A percentile compares a stretch with the other conserved stretches of the same genome.
Evolutionary conservation across 208 protist species (phyloP).

Genomic region (Trypanosoma lewisi): DNA sequence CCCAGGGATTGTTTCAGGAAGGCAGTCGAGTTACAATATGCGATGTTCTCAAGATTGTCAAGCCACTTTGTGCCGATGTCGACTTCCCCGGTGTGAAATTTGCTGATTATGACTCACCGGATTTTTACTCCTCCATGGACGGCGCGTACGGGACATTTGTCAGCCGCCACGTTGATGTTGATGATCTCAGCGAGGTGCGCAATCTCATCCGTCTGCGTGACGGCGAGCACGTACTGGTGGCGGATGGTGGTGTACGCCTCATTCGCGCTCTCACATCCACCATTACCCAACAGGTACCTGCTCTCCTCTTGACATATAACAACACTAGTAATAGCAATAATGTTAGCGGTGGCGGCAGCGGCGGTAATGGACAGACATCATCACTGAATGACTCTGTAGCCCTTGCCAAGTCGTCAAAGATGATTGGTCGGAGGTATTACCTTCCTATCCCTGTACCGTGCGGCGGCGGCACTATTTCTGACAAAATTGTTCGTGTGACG

Average conservation of each 20-base stretch:
- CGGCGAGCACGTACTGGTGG: constrained; percentile 78
- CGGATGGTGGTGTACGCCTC: constrained; percentile 77
- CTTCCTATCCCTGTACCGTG: constrained; percentile 58
- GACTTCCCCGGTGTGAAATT: constrained; percentile 82
- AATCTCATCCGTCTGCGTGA: constrained; percentile 79
- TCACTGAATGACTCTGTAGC: constrained; percentile 18
- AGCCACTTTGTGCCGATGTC: constrained; percentile 73
- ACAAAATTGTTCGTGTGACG: constrained; percentile 65
- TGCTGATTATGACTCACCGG: constrained; percentile 58
- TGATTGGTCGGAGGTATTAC: constrained; percentile 65
- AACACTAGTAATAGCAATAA: too few species aligned
- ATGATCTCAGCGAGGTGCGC: constrained; percentile 80
- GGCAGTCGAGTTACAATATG: constrained; percentile 74
- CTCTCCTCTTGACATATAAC: constrained; percentile 21
- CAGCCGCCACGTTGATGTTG: constrained; percentile 83
- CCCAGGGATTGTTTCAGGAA: constrained; percentile 74
- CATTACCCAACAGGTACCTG: constrained; percentile 32
- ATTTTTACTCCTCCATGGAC: constrained; percentile 54
- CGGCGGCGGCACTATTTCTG: constrained; percentile 39
- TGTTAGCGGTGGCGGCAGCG: neutral
- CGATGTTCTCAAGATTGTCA: constrained; percentile 68
- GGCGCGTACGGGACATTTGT: constrained; percentile 82
- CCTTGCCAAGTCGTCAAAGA: constrained; percentile 38
- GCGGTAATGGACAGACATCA: neutral
- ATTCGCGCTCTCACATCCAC: constrained; percentile 62